Evolutionary conservation across 208 protist species (phyloP), one percentile per base, ranked within the genome.

Genomic region (Crithidia fasciculata): DNA sequence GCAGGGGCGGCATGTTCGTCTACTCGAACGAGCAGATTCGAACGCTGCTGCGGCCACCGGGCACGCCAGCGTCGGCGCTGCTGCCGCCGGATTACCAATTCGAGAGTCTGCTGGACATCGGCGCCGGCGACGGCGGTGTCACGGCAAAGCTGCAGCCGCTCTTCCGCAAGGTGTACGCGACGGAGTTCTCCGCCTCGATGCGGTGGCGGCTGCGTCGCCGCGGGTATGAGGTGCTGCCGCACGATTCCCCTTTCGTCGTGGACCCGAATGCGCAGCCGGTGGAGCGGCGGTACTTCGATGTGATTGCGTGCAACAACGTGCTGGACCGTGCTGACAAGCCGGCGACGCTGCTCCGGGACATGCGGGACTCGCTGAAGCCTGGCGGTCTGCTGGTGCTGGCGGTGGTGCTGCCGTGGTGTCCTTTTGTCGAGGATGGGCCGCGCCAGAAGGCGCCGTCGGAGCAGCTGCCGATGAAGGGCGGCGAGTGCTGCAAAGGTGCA

Each of bases 341-440:
- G 13, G 59, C 69, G 53, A 82, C 76, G n/a, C 65, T 96, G 55
- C 82, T 96, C 54, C 70, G 58, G 2, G 64, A 80, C 3, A 91
- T 96, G 67, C 92, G 86, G 37, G 85, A 86, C 28, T 80, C 91
- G 5, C 77, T 96, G 57, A 68, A 59, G 41, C 85, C 89, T 0
- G 78, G 81, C 61, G 81, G 86, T 40, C 10, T 90, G 9, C 62
- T 95, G 62, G 80, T 96, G 41, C 76, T 96, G 10, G 89, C 92
- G 0, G 89, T 96, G 64, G 92, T 96, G 44, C 70, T 96, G 58
- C 92, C 92, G 43, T 96, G 92, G 90, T 96, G 92, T 70, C 92
- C 92, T 5, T 95, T 96, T 62, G 92, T 96, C 8, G 89, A 96
- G 83, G 56, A 87, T 54, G 83, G 85, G 45, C 76, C 28, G 6